Evolutionary conservation across 2,329 filamentous ascomycete species (phyloP), one percentile per base, ranked within the genome.

Genomic region (Ophiocordyceps australis): DNA sequence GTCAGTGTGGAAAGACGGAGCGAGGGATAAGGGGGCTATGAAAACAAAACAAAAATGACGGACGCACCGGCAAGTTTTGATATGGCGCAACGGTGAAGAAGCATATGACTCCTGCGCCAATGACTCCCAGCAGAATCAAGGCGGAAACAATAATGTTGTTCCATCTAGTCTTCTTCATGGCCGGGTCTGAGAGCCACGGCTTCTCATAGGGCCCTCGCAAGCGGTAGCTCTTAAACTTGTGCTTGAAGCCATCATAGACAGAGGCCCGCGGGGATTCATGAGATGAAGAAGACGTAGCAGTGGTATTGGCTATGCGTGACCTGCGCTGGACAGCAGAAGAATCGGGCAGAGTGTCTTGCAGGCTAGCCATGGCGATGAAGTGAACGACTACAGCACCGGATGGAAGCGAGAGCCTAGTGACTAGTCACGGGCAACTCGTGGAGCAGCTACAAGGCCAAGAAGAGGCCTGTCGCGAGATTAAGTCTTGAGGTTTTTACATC

Each of bases 171-270:
- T 42, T 44, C 25, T 37, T 42, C 33, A 47, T 35, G 17, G 36
- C 41, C 12, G 43, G 40, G 22, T 49, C 45, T 5, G 35, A 30
- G 2, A 54, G 40, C 50, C 50, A 55, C 24, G 51, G 49, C 36
- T 53, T 53, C 26, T 50, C 46, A 32, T 51, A 50, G 10, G 41
- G 39, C 10, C 35, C 35, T 18, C 33, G 32, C 14, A 54, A 37
- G 4, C 48, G 45, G 30, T 47, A 46, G 32, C 41, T 47, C 31
- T 41, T 45, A 38, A 52, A 52, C 18, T 27, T 28, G 23, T 24
- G 31, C 17, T 28, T 35, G 11, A 20, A 22, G 11, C 26, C 26
- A 9, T 27, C 22, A 17, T 36, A 26, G 9, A 27, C 15, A 12
- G 30, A 31, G 22, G 21, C 5, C 14, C 22, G 19, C 25, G 26